phyloP scores from a whole-genome alignment of 257 asterid species.

The Petunia axillaris region DNA sequence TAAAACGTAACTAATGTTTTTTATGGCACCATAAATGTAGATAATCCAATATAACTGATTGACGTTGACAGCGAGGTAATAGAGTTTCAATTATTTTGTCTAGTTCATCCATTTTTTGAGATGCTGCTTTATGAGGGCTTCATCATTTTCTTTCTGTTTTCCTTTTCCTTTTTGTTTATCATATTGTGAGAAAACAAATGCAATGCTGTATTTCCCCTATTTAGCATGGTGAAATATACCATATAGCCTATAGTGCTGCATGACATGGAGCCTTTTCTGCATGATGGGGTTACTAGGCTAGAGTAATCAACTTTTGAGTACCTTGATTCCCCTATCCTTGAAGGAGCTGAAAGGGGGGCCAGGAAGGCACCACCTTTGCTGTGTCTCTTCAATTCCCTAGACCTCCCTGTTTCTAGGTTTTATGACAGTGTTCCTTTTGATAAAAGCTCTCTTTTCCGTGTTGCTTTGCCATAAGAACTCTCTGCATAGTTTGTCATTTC shows the following conservation, averaged over 20 bases:
- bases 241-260: neutral
- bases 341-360: neutral
- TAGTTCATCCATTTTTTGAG: neutral
- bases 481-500: neutral
- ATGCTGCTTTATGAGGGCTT: neutral
- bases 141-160: neutral
- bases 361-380: neutral
- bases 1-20: neutral
- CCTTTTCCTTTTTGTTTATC: neutral
- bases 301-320: neutral
- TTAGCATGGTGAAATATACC: neutral
- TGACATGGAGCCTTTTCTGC: slow-evolving; percentile 2
- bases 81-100: neutral
- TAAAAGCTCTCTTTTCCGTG: neutral
- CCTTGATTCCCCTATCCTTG: neutral
- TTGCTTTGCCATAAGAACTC: neutral
- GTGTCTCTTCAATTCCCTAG: neutral
- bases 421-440: neutral
- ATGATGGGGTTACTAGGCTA: neutral
- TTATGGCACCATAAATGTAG: neutral
- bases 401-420: neutral
- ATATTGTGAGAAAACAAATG: neutral
- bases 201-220: neutral
- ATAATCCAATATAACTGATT: neutral
- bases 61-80: neutral